Evolutionary conservation across 306 rosid genomes (phyloP), one percentile per base, ranked within the genome.

Genomic region (Gastrolobium villosum): DNA sequence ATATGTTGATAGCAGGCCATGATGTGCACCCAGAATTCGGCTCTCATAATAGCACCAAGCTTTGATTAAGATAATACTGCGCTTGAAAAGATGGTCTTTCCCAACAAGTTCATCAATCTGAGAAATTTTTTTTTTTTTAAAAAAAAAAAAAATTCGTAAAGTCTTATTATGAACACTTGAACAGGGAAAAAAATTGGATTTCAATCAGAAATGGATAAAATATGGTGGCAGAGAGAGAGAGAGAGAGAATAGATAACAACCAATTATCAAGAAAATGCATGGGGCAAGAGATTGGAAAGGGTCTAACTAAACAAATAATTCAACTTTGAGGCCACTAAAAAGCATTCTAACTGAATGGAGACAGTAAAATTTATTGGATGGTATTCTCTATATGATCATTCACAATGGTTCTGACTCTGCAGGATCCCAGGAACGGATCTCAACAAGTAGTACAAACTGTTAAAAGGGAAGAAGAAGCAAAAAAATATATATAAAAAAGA

Each of bases 11-110:
- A 92, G 28, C 81, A 92, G 57, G 72, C 94, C 93, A 82, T 84
- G 82, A 60, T 76, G 88, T 78, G 91, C 87, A 53, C 93, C 97
- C 30, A 92, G 93, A 77, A 87, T 83, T 68, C 93, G 87, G 78
- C 94, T 88, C 82, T 92, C 94, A 78, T 92, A 88, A 76, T 86
- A 92, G 88, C 89, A 88, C 97, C 97, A 92, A 4, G 97, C 86
- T 82, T 89, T 92, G 80, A 88, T 59, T 81, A 92, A 84, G 85
- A 92, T 70, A 67, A 86, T 76, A 73, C 91, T 87, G 66, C 87
- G 86, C 35, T 92, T 92, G 63, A 89, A 86, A 57, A 89, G 81
- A 75, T 92, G 97, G 75, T 92, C 80, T 80, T 55, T 88, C 73
- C 93, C 93, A 31, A 80, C 70, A 62, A 86, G 73, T 66, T 72